Conservation (phyloP, 768 basidiomycete species). For the Termitomyces bulborhizus region DNA sequence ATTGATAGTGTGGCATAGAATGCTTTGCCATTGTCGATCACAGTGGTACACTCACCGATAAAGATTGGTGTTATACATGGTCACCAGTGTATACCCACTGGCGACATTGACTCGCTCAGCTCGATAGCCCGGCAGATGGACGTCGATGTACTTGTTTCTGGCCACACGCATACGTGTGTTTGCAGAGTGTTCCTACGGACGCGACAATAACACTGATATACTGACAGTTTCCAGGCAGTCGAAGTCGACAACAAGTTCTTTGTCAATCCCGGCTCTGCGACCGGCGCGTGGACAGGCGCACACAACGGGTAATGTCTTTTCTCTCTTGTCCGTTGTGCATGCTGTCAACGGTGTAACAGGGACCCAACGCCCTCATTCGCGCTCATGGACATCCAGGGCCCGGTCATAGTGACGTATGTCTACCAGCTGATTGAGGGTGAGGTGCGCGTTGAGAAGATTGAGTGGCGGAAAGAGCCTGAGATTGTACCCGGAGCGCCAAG, state of each 20-base stretch:
- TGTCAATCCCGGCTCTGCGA: constrained; percentile 92
- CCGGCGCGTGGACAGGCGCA: constrained; percentile 87
- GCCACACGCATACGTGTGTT: constrained; percentile 89
- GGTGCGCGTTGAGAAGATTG: constrained; percentile 89
- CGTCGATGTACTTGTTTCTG: constrained; percentile 90
- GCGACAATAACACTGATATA: not conserved
- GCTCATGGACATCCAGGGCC: constrained; percentile 95
- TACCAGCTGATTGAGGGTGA: constrained; percentile 94
- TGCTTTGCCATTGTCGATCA: constrained; percentile 75
- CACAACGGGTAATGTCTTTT: constrained; percentile 45
- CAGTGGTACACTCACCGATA: constrained; percentile 78
- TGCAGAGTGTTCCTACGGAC: not conserved
- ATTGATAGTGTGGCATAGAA: constrained; percentile 29
- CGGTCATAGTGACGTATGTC: constrained; percentile 95
- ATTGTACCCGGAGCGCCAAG: constrained; percentile 30
- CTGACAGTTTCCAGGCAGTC: constrained; percentile 81
- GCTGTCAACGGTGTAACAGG: constrained; percentile 31
- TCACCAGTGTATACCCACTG: constrained; percentile 88
- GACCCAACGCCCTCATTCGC: constrained; percentile 93
- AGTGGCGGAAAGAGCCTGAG: constrained; percentile 64
- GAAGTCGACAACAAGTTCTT: constrained; percentile 92
- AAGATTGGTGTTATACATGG: constrained; percentile 92
- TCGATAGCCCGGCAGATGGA: constrained; percentile 94
- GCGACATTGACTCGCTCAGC: constrained; percentile 86
- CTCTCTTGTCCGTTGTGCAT: not conserved